phyloP scores from a whole-genome alignment of 352 stramenopile species.

The Globisporangium uncinulatum region DNA sequence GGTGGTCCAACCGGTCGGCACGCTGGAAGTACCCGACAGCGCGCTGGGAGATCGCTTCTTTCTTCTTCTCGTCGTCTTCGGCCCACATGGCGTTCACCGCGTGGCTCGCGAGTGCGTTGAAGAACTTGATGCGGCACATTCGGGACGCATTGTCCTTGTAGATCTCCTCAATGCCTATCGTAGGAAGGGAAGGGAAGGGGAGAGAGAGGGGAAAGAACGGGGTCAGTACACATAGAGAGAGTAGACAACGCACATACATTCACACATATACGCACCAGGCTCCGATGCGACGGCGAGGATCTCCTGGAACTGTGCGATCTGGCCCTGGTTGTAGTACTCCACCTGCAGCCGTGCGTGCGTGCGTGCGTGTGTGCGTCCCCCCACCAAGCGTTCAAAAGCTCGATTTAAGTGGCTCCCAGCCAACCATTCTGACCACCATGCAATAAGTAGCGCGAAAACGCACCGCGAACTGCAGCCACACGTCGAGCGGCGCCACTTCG shows the following conservation, averaged over 20 bases:
- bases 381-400: too few relatives aligned
- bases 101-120: conserved; percentile 81
- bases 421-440: background rate
- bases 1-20: conserved; percentile 84
- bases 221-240: background rate
- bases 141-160: conserved; percentile 85
- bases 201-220: too few relatives aligned
- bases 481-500: conserved; percentile 86
- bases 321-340: conserved; percentile 87
- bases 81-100: conserved; percentile 87
- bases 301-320: conserved; percentile 78
- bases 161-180: conserved; percentile 83
- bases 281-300: conserved; percentile 79
- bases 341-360: conserved; percentile 26
- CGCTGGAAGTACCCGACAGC: conserved; percentile 85
- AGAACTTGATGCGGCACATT: conserved; percentile 87
- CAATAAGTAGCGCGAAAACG: conserved; percentile 9
- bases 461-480: conserved; percentile 90
- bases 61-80: conserved; percentile 86
- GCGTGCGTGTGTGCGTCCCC: too few relatives aligned
- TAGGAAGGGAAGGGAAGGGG: background rate
- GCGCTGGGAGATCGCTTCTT: conserved; percentile 69
- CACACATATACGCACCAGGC: conserved; percentile 22
- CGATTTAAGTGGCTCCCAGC: too few relatives aligned
- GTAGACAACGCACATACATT: background rate